Base-by-base conservation (phyloP, 2,329 filamentous ascomycete genomes). In the Elsinoe arachidis region DNA sequence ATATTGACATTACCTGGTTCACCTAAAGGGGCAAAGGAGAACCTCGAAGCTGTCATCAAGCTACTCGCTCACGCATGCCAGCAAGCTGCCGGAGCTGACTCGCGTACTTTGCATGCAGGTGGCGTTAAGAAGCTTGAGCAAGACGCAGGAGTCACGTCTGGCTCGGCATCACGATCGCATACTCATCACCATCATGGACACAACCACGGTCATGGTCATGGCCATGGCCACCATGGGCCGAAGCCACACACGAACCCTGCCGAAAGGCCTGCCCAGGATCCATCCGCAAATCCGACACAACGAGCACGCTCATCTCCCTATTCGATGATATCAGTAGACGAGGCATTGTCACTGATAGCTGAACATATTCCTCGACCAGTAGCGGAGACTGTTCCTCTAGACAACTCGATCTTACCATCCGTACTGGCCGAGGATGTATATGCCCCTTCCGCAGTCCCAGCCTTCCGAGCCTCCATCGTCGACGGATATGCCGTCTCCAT, bases 41-140 rank as follows among this genome's bases (percentile, higher is more conserved):
- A 97, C 67, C 80, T 99, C 0, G 84, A 93, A 67, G 85, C 91
- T 1, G 78, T 99, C 5, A 76, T 99, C 61, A 95, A 90, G 68
- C 83, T 92, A n/a, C 74, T 99, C 5, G 91, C 92, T 0, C 93
- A 99, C 72, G 93, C 93, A n/a, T 99, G 93, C 64, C 75, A 88
- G 6, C 92, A 97, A 74, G 88, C 89, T 26, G 83, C 87, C 0
- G 93, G 92, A 1, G 84, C 82, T 12, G 83, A 95, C 67, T 97
- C 93, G 0, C 81, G 93, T 63, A 71, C 76, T 0, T 73, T 96
- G 4, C 93, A 99, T 70, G 77, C 79, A 0, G 90, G 90, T 1
- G 92, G 93, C 0, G 77, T 92, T 0, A 84, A 87, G 74, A 90
- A 87, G 67, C 79, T 97, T 0, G 93, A 97, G 69, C 77, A 82